These are phyloP conservation scores for Pseudogymnoascus sp. DNA, from an alignment of 2,329 filamentous ascomycete genomes.

Conservation along the genomic window DNA sequence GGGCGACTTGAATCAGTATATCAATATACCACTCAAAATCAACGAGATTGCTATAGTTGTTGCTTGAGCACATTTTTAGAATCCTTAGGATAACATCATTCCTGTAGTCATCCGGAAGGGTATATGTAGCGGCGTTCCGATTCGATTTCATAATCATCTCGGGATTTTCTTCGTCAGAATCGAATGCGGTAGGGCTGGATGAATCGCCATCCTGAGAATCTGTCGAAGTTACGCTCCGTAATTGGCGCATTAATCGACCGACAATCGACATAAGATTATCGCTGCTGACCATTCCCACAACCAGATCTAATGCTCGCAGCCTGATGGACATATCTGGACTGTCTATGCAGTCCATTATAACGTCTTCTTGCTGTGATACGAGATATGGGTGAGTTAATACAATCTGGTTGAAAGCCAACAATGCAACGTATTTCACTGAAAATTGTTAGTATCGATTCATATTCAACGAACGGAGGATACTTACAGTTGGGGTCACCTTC, in stretches of 20 bases:
- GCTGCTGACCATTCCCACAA: conserved; percentile 84
- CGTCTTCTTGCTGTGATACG: conserved; percentile 87
- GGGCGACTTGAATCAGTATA: conserved; percentile 75
- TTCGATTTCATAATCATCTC: conserved; percentile 41
- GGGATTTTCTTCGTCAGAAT: conserved; percentile 48
- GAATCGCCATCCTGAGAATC: conserved; percentile 32
- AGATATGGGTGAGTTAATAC: conserved; percentile 79
- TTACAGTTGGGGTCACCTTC: conserved; percentile 88
- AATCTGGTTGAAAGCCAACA: conserved; percentile 93
- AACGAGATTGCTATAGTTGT: conserved; percentile 74
- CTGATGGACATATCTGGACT: conserved; percentile 94
- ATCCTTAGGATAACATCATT: conserved; percentile 75
- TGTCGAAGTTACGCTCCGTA: conserved; percentile 57
- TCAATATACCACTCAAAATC: conserved; percentile 99
- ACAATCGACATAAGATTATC: conserved; percentile 81
- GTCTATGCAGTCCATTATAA: conserved; percentile 93
- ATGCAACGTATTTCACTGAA: conserved; percentile 88
- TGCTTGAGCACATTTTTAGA: conserved; percentile 77
- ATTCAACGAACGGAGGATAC: conserved; percentile 31
- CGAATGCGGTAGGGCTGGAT: conserved; percentile 20
- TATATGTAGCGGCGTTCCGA: conserved; percentile 18
- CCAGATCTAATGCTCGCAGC: conserved; percentile 82
- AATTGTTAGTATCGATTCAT: conserved; percentile 8
- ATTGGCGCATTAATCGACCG: conserved; percentile 76
- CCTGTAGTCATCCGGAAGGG: conserved; percentile 77